These are phyloP conservation scores for Chalciporus pseudorubinellus DNA, from an alignment of 768 basidiomycete genomes.

Conservation along the genomic window DNA sequence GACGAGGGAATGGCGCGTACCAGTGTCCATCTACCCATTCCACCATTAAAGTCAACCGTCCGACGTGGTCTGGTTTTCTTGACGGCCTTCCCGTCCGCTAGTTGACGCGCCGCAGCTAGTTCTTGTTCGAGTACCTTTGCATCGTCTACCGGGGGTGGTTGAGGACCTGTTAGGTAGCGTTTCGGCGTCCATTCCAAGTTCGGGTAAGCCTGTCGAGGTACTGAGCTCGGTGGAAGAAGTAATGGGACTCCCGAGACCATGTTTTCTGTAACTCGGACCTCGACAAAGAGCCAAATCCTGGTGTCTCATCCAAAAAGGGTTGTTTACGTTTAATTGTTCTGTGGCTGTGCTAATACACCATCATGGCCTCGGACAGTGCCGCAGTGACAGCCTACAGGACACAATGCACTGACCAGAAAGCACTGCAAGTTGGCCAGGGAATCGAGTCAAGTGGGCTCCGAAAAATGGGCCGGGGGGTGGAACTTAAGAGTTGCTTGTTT, in stretches of 20 bases:
- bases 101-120: constrained; percentile 66
- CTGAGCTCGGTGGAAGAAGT: constrained; percentile 49
- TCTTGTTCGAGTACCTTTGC: constrained; percentile 75
- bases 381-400: too few species aligned
- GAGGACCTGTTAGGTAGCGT: constrained; percentile 59
- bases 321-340: too few species aligned
- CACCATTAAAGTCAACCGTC: constrained; percentile 94
- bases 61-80: constrained; percentile 91
- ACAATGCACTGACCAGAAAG: constrained; percentile 27
- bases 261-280: background rate
- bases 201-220: constrained; percentile 37
- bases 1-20: constrained; percentile 44
- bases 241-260: constrained; percentile 44
- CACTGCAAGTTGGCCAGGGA: constrained; percentile 19
- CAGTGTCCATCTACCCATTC: constrained; percentile 80
- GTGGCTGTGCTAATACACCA: constrained; percentile 22
- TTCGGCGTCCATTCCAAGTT: constrained; percentile 75
- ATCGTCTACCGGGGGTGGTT: constrained; percentile 79
- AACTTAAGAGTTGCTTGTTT: constrained; percentile 15
- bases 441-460: constrained; percentile 13
- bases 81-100: constrained; percentile 75
- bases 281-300: background rate
- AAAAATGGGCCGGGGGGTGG: background rate
- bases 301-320: background rate
- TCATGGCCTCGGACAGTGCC: too few species aligned